phyloP scores from a whole-genome alignment of 371 early-diverging fungal species.

The Capillidium rhysosporum region DNA sequence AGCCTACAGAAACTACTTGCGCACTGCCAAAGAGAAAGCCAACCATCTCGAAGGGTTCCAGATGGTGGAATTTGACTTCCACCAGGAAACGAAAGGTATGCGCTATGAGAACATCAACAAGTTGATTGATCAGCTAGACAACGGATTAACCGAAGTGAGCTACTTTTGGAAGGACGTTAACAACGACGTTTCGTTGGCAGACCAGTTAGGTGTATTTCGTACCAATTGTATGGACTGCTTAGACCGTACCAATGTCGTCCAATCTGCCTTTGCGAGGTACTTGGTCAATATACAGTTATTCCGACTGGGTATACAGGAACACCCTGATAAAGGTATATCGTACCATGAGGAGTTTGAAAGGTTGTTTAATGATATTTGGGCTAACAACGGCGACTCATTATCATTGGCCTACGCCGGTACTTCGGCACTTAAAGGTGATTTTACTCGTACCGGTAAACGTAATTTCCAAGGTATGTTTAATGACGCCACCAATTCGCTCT shows the following conservation, averaged over 20 bases:
- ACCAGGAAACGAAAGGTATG: constrained; percentile 84
- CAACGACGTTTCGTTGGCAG: constrained; percentile 1
- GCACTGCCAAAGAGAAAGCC: constrained; percentile 25
- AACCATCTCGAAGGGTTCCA: constrained; percentile 14
- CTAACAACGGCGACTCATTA: constrained; percentile 86
- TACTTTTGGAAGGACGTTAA: constrained; percentile 33
- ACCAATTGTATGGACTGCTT: constrained; percentile 99
- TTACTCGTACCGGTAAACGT: constrained; percentile 75
- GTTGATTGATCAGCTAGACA: constrained; percentile 50
- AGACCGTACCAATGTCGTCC: constrained; percentile 98
- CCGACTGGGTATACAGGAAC: constrained; percentile 22
- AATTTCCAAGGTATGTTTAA: constrained; percentile 49
- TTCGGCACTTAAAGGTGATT: constrained; percentile 83
- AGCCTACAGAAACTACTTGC: constrained; percentile 43
- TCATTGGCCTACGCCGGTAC: constrained; percentile 96
- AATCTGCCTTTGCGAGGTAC: constrained; percentile 65
- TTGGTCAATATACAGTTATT: constrained; percentile 43
- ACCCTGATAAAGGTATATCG: constrained; percentile 33
- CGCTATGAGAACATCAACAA: constrained; percentile 47
- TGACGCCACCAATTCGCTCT: constrained; percentile 46
- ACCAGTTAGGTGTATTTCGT: constrained; percentile 54
- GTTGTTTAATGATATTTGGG: constrained; percentile 50
- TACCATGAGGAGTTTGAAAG: constrained; percentile 33
- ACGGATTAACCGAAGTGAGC: constrained; percentile 35
- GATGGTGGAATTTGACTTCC: constrained; percentile 92